Evolutionary conservation across 2,329 filamentous ascomycete species (phyloP).

Genomic region (Graphilbum fragrans): DNA sequence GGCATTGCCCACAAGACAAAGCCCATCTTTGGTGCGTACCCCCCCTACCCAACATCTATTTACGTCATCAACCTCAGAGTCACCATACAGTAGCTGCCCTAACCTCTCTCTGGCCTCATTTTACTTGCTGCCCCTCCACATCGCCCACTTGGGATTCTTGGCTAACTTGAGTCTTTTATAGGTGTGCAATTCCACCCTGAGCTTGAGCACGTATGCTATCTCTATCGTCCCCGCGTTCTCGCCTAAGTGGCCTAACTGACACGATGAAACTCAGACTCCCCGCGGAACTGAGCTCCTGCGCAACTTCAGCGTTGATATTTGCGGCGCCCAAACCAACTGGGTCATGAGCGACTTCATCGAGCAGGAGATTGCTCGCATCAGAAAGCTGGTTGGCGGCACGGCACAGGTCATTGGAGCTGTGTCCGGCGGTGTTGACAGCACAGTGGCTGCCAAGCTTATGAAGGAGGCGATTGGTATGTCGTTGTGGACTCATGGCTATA

Average conservation of each 20-base stretch:
- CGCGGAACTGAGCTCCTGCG: constrained; percentile 57
- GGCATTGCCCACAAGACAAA: constrained; percentile 60
- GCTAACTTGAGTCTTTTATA: no score
- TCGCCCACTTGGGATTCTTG: no score
- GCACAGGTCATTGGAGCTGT: constrained; percentile 56
- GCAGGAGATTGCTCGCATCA: constrained; percentile 69
- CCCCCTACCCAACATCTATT: no score
- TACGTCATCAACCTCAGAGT: constrained; percentile 9
- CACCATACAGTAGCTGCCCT: constrained; percentile 5
- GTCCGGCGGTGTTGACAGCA: constrained; percentile 74
- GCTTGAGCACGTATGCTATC: constrained; percentile 26
- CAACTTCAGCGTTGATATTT: constrained; percentile 82
- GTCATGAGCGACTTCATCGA: constrained; percentile 75
- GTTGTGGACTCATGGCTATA: no score
- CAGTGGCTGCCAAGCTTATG: constrained; percentile 71
- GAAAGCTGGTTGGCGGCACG: constrained; percentile 66
- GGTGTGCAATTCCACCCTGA: constrained; percentile 86
- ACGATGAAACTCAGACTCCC: no score
- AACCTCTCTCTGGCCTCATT: no score
- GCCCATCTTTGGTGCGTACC: constrained; percentile 63
- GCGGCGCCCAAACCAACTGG: constrained; percentile 66
- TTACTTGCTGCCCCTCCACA: no score
- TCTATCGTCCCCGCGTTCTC: neutral
- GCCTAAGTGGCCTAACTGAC: neutral
- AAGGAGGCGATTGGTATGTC: constrained; percentile 64